Evolutionary conservation across 2,329 filamentous ascomycete genomes (phyloP), one percentile per base, ranked within the genome.

Genomic region (Colletotrichum sp.): DNA sequence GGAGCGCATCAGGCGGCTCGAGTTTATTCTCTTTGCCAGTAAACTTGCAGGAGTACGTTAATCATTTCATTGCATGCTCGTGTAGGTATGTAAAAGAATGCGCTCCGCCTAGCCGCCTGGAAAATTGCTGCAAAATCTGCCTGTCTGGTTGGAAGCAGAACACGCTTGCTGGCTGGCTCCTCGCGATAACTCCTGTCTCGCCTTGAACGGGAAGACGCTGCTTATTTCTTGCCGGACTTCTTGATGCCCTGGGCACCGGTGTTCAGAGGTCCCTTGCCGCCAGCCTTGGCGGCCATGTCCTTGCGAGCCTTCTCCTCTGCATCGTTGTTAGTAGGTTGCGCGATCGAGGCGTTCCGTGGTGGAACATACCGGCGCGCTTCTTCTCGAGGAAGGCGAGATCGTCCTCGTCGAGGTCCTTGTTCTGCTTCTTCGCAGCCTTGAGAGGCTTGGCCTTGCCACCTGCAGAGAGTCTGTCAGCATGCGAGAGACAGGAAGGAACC

Each of bases 201-300:
- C 12, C 36, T 32, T 12, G 8, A 15, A 10, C 7, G 16, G 4
- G n/a, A 7, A 15, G 43, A 13, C 43, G 24, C 16, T 7, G 36
- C 81, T 87, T 90, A 98, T 93, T 98, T 98, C 94, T 98, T 98
- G 86, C 96, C 96, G 77, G 94, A 97, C 92, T 98, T 98, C 93
- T 98, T 98, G 89, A 99, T 98, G 78, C 95, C 96, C 87, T 98
- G 95, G 65, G 90, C 86, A 39, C 95, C 96, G 36, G 92, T 94
- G 87, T 96, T 96, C 84, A 98, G 84, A 48, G 96, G 96, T 5
- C 96, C 96, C 88, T 98, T 98, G 85, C 94, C 94, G 82, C 94
- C 93, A 61, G 94, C 93, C 88, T 95, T 94, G 77, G 93, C 90
- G n/a, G 93, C 92, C 87, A 98, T 84, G 12, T 96, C 95, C 88